Evolutionary conservation across 352 stramenopile species (phyloP).

Genomic region (Pythium diclinum): DNA sequence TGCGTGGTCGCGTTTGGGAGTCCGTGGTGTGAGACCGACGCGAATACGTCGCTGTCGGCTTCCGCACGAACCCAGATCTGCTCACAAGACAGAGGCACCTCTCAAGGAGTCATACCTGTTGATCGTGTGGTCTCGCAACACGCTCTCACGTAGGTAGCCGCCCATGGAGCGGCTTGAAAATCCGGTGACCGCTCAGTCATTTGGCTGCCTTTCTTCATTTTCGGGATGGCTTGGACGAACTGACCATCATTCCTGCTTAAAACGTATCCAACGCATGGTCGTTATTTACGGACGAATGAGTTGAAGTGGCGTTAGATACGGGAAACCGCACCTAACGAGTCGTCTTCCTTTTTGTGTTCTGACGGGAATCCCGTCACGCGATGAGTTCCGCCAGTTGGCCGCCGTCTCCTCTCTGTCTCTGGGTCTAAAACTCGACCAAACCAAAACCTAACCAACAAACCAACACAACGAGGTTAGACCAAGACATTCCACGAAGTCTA

Average conservation of each 20-base stretch:
- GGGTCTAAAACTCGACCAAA: not conserved
- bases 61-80: not conserved
- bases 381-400: not conserved
- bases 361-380: no score
- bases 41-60: not conserved
- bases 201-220: no score
- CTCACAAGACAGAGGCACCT: not conserved
- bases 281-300: not conserved
- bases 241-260: not conserved
- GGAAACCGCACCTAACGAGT: not conserved
- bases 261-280: not conserved
- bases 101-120: not conserved
- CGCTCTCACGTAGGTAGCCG: not conserved
- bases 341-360: not conserved
- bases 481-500: not conserved
- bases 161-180: no score
- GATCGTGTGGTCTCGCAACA: not conserved
- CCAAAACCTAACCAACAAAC: no score
- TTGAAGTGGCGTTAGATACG: not conserved
- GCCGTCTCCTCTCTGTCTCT: not conserved
- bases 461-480: no score
- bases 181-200: no score
- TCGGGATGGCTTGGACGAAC: not conserved
- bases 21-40: slow-evolving; percentile 10
- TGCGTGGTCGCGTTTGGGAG: not conserved